Conservation (phyloP, 352 stramenopile species). For the Phytopythium montanum region DNA sequence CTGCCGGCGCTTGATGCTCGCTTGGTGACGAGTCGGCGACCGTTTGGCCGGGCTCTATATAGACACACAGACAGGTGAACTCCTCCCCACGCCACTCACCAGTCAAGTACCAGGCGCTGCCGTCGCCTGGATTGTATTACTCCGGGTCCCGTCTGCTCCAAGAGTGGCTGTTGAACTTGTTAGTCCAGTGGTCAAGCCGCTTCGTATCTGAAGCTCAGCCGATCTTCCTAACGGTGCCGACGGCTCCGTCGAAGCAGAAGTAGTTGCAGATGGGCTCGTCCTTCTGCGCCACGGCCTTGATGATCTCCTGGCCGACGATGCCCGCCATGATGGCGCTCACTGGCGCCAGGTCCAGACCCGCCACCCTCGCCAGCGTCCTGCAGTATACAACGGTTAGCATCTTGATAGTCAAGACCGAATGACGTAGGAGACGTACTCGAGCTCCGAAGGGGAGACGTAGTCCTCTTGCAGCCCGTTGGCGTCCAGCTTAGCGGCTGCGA, state of each 20-base stretch:
- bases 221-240: constrained; percentile 56
- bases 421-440: constrained; percentile 25
- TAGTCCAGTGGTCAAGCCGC: neutral
- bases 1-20: neutral
- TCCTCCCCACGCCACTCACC: neutral
- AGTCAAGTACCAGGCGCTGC: neutral
- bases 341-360: constrained; percentile 74
- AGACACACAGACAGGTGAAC: neutral
- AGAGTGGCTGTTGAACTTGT: no score
- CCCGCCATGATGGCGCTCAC: constrained; percentile 96
- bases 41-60: neutral
- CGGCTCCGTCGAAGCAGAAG: constrained; percentile 90
- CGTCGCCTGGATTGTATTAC: neutral
- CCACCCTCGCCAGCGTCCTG: constrained; percentile 40
- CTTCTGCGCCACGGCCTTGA: constrained; percentile 97
- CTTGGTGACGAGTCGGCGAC: constrained; percentile 2
- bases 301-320: constrained; percentile 97
- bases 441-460: constrained; percentile 50
- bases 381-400: neutral
- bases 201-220: constrained; percentile 21
- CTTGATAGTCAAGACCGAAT: neutral
- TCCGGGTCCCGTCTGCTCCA: neutral
- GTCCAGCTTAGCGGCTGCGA: constrained; percentile 44
- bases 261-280: constrained; percentile 96
- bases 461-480: constrained; percentile 54